These are phyloP conservation scores for Exserohilum rostratum DNA, from an alignment of 2,329 filamentous ascomycete genomes.

Conservation along the genomic window DNA sequence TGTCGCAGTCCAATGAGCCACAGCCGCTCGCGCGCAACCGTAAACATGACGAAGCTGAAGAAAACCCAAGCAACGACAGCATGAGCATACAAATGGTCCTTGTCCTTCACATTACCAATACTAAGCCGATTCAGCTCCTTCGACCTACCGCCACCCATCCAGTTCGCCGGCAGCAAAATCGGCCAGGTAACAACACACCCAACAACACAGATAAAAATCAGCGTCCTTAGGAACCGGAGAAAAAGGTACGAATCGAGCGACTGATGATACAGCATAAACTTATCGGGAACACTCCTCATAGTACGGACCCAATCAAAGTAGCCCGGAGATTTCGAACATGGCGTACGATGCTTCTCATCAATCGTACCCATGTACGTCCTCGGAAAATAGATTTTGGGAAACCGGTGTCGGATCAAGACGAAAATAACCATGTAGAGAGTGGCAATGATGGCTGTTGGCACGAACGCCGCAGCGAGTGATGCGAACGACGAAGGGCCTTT, in stretches of 20 bases:
- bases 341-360: constrained; percentile 50
- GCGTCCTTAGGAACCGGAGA: constrained; percentile 83
- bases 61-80: constrained; percentile 81
- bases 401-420: constrained; percentile 50
- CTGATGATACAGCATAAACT: constrained; percentile 84
- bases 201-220: constrained; percentile 78
- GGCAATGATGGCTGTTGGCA: constrained; percentile 42
- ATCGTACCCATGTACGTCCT: constrained; percentile 55
- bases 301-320: constrained; percentile 53
- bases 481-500: constrained; percentile 40
- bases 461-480: constrained; percentile 43
- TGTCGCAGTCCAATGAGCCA: constrained; percentile 93
- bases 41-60: constrained; percentile 84
- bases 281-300: constrained; percentile 67
- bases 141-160: constrained; percentile 72
- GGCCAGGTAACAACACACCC: constrained; percentile 88
- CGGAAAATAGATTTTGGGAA: constrained; percentile 54
- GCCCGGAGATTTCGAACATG: constrained; percentile 36
- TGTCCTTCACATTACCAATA: constrained; percentile 75
- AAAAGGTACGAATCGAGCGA: constrained; percentile 92
- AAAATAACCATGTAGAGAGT: constrained; percentile 45
- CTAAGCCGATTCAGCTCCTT: constrained; percentile 77
- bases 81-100: constrained; percentile 75
- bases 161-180: constrained; percentile 85
- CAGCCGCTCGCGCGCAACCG: constrained; percentile 84